A percentile compares a stretch with the other conserved stretches of the same genome.
Evolutionary conservation across 768 basidiomycete genomes (phyloP).

Genomic region (Macrolepiota dolichaula): DNA sequence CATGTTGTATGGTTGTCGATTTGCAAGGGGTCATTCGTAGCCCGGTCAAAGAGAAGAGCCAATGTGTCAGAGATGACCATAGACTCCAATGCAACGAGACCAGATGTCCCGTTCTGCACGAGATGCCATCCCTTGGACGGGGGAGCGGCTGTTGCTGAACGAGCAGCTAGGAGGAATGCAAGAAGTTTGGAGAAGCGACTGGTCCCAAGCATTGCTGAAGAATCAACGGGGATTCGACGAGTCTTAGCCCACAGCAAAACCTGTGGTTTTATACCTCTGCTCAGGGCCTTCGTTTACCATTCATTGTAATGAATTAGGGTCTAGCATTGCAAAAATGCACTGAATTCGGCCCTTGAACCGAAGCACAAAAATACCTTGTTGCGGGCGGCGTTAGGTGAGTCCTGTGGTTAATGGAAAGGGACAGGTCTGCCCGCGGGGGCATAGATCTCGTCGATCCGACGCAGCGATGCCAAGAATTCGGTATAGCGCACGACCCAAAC

Average conservation of each 20-base stretch:
- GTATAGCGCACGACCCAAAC: no score
- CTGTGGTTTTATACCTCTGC: neutral
- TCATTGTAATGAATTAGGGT: no score
- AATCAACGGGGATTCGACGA: neutral
- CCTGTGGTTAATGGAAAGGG: no score
- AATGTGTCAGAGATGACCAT: conserved; percentile 27
- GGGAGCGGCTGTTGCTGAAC: conserved; percentile 2
- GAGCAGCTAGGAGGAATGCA: neutral
- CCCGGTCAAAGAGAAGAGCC: conserved; percentile 26
- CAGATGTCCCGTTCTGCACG: conserved; percentile 26
- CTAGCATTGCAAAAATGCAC: no score
- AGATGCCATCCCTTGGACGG: conserved; percentile 23
- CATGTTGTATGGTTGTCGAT: conserved; percentile 42
- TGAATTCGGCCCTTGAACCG: no score
- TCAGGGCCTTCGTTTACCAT: neutral
- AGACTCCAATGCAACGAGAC: conserved; percentile 25
- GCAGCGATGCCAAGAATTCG: no score
- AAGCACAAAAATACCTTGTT: no score
- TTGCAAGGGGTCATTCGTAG: conserved; percentile 34
- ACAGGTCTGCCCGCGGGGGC: no score
- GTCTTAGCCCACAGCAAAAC: neutral
- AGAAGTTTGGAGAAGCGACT: neutral
- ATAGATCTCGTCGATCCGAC: no score
- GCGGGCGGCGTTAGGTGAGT: no score
- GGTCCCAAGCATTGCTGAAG: neutral